These are phyloP conservation scores for Cardamine occulta DNA, from an alignment of 345 rosid genomes.

Conservation along the genomic window DNA sequence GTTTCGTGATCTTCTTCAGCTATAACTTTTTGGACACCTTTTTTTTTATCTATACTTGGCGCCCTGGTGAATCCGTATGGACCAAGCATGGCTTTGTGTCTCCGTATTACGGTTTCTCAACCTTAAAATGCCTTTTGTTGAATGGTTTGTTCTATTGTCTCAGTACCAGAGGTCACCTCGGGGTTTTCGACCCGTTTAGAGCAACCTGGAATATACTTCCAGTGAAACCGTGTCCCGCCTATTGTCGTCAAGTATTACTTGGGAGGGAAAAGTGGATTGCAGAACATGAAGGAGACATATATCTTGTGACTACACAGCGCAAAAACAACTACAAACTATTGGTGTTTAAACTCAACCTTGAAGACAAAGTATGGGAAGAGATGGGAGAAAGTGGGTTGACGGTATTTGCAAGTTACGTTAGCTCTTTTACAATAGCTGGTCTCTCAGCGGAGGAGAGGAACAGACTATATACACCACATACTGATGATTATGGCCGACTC, in stretches of 20 bases:
- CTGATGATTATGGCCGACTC: not conserved
- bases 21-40: not conserved
- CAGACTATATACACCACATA: not conserved
- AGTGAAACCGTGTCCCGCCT: not conserved
- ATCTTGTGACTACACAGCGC: not conserved
- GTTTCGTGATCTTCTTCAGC: not conserved
- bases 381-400: slow-evolving; percentile 12
- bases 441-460: not conserved
- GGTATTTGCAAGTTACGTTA: not conserved
- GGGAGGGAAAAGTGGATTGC: not conserved
- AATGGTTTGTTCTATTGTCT: slow-evolving; percentile 23
- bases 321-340: not conserved
- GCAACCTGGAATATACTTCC: slow-evolving; percentile 8
- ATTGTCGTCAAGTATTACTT: not conserved
- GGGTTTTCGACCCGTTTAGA: slow-evolving; percentile 1
- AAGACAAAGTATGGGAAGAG: slow-evolving; percentile 18
- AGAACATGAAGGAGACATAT: slow-evolving; percentile 21
- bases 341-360: slow-evolving; percentile 2
- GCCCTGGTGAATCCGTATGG: slow-evolving; percentile 10
- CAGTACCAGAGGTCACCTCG: not conserved
- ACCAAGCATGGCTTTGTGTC: slow-evolving; percentile 1
- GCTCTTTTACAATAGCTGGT: not conserved
- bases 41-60: not conserved
- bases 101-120: not conserved
- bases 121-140: not conserved